Evolutionary conservation across 306 rosid species (phyloP).

Genomic region (Sicyos baderoa): DNA sequence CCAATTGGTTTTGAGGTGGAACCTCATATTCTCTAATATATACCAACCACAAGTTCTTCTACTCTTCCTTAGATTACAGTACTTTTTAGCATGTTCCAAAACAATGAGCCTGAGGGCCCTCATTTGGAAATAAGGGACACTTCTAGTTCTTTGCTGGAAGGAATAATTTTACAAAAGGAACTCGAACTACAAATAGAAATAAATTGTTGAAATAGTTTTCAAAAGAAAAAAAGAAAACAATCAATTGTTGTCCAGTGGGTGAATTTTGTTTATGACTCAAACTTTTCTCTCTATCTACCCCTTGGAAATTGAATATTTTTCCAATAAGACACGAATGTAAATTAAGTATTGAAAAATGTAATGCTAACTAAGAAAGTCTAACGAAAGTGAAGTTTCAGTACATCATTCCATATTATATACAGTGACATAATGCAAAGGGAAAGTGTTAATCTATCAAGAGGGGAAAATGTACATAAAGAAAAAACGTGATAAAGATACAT

Average conservation of each 20-base stretch:
- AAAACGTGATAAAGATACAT: neutral
- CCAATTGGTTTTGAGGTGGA: too few relatives aligned
- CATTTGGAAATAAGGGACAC: slow-evolving; percentile 1
- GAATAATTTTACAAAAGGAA: neutral
- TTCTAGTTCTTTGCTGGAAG: neutral
- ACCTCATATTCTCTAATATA: too few relatives aligned
- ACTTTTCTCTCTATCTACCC: neutral
- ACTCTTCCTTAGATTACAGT: too few relatives aligned
- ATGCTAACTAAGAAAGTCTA: neutral
- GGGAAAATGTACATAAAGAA: neutral
- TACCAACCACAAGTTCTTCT: too few relatives aligned
- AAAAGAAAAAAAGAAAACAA: too few relatives aligned
- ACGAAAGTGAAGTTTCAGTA: neutral
- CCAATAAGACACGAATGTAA: too few relatives aligned
- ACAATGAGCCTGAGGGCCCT: neutral
- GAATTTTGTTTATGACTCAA: neutral
- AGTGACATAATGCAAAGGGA: slow-evolving; percentile 3
- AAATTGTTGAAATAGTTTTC: neutral
- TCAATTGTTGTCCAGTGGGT: too few relatives aligned
- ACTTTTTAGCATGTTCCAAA: neutral
- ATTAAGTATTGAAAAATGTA: neutral
- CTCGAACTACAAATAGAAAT: neutral
- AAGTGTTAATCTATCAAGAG: slow-evolving; percentile 1
- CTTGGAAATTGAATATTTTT: too few relatives aligned
- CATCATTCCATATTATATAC: neutral